These are phyloP conservation scores for Lentinula aciculospora DNA, from an alignment of 768 basidiomycete genomes.

Conservation along the genomic window DNA sequence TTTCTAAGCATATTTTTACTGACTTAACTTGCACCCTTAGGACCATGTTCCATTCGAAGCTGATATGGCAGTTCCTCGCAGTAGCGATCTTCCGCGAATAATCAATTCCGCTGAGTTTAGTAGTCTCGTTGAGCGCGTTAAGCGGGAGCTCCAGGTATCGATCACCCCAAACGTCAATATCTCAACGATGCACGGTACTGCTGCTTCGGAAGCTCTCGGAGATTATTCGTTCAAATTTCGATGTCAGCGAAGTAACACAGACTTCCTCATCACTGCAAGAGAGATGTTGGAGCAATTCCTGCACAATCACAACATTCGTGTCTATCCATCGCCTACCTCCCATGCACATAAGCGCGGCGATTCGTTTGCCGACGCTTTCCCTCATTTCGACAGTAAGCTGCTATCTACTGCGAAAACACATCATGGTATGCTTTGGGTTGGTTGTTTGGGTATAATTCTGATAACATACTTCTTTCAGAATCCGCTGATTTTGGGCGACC, in stretches of 20 bases:
- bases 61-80: conserved; percentile 86
- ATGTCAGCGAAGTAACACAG: conserved; percentile 92
- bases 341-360: conserved; percentile 83
- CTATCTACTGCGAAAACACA: conserved; percentile 70
- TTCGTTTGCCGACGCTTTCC: conserved; percentile 92
- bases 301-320: conserved; percentile 74
- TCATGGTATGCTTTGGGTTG: conserved; percentile 31
- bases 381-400: conserved; percentile 94
- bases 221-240: conserved; percentile 94
- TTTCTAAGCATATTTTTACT: conserved; percentile 1
- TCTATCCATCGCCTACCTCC: conserved; percentile 75
- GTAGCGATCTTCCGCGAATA: conserved; percentile 70
- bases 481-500: conserved; percentile 73
- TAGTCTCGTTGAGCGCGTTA: conserved; percentile 83
- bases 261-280: conserved; percentile 82
- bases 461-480: conserved; percentile 34
- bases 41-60: conserved; percentile 97
- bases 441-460: neutral
- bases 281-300: conserved; percentile 94
- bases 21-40: conserved; percentile 31
- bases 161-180: conserved; percentile 78
- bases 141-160: conserved; percentile 90
- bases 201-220: conserved; percentile 47
- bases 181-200: conserved; percentile 38
- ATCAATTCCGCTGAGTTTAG: conserved; percentile 78